Conservation (phyloP, 192 early-diverging fungal genomes). For the Backusella psychrophila region DNA sequence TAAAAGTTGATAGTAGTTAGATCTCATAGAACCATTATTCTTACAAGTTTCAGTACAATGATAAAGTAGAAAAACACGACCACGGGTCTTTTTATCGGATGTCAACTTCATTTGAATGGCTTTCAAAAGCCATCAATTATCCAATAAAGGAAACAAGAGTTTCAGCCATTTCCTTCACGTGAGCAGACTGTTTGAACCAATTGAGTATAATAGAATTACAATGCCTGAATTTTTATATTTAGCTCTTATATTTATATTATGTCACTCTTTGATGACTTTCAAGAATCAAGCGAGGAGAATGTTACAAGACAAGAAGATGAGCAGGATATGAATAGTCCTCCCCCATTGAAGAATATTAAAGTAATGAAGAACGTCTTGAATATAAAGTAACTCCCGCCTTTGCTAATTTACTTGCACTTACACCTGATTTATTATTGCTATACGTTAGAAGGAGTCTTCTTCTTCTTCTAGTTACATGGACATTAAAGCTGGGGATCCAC, state of each 20-base stretch:
- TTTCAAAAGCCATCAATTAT: background rate
- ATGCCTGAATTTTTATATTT: background rate
- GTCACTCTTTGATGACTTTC: constrained; percentile 45
- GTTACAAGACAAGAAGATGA: background rate
- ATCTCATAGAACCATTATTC: background rate
- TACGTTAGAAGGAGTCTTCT: constrained; percentile 47
- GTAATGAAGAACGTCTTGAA: background rate
- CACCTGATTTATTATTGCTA: background rate
- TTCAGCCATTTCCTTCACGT: background rate
- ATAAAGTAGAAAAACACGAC: background rate
- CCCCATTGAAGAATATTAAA: constrained; percentile 17
- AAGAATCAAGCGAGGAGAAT: constrained; percentile 31
- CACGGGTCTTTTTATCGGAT: background rate
- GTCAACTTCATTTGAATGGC: background rate
- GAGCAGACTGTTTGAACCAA: background rate
- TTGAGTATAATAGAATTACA: background rate
- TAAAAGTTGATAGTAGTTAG: background rate
- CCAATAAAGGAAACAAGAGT: background rate
- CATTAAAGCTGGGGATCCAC: constrained; percentile 39
- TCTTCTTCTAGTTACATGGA: constrained; percentile 49
- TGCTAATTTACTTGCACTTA: background rate
- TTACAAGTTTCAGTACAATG: background rate
- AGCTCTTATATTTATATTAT: constrained; percentile 15
- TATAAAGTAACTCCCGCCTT: constrained; percentile 13
- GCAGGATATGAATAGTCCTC: background rate